phyloP scores from a whole-genome alignment of 2,329 filamentous ascomycete genomes.

The Tolypocladium sp. region DNA sequence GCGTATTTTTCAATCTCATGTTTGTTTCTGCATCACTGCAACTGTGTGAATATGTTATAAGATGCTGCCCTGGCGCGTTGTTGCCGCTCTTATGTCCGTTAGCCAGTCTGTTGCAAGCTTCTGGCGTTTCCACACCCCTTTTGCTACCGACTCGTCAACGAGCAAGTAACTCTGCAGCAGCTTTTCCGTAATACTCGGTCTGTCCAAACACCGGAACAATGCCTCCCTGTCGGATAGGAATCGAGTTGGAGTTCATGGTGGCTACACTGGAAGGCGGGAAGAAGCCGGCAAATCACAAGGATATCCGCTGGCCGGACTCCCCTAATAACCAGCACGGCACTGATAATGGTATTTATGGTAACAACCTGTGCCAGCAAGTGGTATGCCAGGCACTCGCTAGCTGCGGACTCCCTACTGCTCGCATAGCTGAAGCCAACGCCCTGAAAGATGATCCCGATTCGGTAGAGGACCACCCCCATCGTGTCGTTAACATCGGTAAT shows the following conservation, averaged over 20 bases:
- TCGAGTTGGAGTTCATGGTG: constrained; percentile 18
- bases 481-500: background rate
- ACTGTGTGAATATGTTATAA: background rate
- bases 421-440: background rate
- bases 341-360: constrained; percentile 4
- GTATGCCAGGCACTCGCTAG: constrained; percentile 12
- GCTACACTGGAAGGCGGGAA: background rate
- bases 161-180: background rate
- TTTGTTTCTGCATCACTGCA: background rate
- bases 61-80: background rate
- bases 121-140: no score
- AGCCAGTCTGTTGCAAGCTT: background rate
- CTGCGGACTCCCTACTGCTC: constrained; percentile 9
- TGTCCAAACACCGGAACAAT: background rate
- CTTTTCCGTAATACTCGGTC: background rate
- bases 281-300: background rate
- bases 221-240: constrained; percentile 6
- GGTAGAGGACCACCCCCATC: background rate
- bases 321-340: background rate
- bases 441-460: background rate
- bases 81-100: background rate
- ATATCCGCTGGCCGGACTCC: background rate
- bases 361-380: background rate
- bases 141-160: background rate
- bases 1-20: background rate